Conservation (phyloP, 176 grass and related monocot species). For the Thalia dealbata region DNA sequence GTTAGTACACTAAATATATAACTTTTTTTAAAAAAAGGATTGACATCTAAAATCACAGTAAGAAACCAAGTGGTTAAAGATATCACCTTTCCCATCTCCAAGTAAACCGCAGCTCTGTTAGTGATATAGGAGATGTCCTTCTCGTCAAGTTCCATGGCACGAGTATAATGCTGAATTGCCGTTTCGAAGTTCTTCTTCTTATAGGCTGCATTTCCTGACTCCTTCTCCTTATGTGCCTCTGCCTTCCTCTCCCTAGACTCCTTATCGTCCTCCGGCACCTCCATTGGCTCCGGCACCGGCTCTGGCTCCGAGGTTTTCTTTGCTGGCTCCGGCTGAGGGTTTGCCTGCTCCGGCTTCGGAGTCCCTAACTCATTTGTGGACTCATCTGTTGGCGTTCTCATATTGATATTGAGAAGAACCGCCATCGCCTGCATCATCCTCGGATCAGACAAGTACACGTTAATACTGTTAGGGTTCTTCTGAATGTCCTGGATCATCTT, state of each 20-base stretch:
- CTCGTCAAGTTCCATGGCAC: slow-evolving; percentile 69
- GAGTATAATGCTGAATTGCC: slow-evolving; percentile 76
- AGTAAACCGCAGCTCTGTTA: slow-evolving; percentile 84
- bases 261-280: slow-evolving; percentile 44
- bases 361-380: slow-evolving; percentile 34
- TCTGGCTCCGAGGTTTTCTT: slow-evolving; percentile 26
- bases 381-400: slow-evolving; percentile 39
- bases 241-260: slow-evolving; percentile 54
- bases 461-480: slow-evolving; percentile 64
- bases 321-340: slow-evolving; percentile 25
- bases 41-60: no score
- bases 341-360: slow-evolving; percentile 9
- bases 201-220: slow-evolving; percentile 78
- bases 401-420: slow-evolving; percentile 89
- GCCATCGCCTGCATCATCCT: slow-evolving; percentile 95
- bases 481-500: slow-evolving; percentile 86
- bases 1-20: no score
- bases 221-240: slow-evolving; percentile 73
- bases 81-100: slow-evolving; percentile 90
- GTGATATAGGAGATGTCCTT: slow-evolving; percentile 84
- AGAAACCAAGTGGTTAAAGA: neutral
- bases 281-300: slow-evolving; percentile 58
- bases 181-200: slow-evolving; percentile 98
- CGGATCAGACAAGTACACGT: slow-evolving; percentile 58
- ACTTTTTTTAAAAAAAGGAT: no score